These are phyloP conservation scores for Paramecium primaurelia DNA, from an alignment of 73 alveolate genomes.

Conservation along the genomic window DNA sequence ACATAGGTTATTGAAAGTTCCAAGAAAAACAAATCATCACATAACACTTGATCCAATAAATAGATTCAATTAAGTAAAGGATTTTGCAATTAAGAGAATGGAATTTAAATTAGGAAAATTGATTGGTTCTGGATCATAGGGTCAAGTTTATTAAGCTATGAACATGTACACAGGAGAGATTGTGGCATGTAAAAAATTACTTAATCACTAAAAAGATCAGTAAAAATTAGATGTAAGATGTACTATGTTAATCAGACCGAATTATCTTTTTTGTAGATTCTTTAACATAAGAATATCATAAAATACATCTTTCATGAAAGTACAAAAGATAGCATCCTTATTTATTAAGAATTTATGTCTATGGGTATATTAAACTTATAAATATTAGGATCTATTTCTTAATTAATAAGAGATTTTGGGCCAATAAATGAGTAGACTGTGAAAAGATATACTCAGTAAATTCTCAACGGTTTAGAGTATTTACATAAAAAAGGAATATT, in stretches of 20 bases:
- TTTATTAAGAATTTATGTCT: not conserved
- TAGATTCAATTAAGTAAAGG: not conserved
- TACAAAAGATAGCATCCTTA: not conserved
- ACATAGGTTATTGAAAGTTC: not conserved
- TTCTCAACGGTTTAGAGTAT: not conserved
- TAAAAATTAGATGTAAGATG: not conserved
- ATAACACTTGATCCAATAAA: not conserved
- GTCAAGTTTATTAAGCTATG: not conserved
- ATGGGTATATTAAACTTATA: not conserved
- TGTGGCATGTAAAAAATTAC: not conserved
- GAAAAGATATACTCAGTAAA: conserved; percentile 14
- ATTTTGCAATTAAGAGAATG: not conserved
- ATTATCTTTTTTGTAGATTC: not conserved
- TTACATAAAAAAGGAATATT: conserved; percentile 4
- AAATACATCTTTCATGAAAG: not conserved
- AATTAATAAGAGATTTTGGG: not conserved
- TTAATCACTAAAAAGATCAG: not conserved
- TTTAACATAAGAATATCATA: not conserved
- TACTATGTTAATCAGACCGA: not conserved
- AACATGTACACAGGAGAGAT: not conserved
- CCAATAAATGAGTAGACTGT: not conserved
- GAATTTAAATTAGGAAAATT: not conserved
- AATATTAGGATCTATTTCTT: not conserved
- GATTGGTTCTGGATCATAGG: not conserved
- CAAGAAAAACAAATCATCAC: not conserved